Conservation (phyloP, 208 protist species). For the Naegleria lovaniensis region DNA sequence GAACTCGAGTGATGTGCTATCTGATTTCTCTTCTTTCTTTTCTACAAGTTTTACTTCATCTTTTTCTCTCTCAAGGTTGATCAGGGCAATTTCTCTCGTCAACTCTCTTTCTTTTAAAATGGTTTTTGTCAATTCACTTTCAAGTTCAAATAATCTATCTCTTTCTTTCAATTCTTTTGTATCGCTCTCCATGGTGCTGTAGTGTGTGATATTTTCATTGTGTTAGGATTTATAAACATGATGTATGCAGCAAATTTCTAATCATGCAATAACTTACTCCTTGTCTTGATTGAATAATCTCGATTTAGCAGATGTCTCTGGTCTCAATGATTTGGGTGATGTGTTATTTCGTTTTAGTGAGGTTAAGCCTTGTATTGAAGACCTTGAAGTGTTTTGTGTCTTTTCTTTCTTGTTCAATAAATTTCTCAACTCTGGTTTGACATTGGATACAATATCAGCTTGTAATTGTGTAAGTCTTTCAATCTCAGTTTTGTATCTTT, state of each 20-base stretch:
- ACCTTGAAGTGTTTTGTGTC: neutral
- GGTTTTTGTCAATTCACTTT: neutral
- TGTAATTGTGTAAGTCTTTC: neutral
- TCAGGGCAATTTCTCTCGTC: neutral
- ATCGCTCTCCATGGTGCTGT: neutral
- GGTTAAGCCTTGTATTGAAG: neutral
- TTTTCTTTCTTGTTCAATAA: neutral
- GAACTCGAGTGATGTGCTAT: neutral
- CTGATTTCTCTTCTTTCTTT: neutral
- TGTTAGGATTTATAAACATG: too few relatives aligned
- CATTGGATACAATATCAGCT: neutral
- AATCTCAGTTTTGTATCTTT: neutral
- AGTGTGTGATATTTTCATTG: too few relatives aligned
- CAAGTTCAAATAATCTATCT: neutral
- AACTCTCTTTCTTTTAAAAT: constrained; percentile 1
- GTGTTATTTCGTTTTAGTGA: neutral
- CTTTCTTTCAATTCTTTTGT: neutral
- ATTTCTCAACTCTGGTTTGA: neutral
- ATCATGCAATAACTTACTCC: too few relatives aligned
- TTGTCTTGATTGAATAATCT: neutral
- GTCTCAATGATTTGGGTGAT: neutral
- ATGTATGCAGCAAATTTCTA: too few relatives aligned
- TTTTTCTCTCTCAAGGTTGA: neutral
- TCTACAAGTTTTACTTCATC: neutral
- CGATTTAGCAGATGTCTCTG: neutral